Evolutionary conservation across 1,284 basidiomycete genomes (phyloP), one percentile per base, ranked within the genome.

Genomic region (Puccinia coronata): DNA sequence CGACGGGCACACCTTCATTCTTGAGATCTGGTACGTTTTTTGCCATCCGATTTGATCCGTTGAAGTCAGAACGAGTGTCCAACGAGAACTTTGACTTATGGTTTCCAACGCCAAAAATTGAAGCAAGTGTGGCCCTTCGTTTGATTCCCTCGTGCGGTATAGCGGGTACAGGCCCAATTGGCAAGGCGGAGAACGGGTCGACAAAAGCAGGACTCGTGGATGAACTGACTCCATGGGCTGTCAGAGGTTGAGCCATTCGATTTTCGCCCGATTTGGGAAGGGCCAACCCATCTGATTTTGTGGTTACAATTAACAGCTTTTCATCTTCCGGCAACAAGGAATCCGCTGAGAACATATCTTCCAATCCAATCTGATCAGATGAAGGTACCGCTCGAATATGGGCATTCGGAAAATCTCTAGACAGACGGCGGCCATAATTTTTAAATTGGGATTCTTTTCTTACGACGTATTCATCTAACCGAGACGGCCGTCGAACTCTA

Each of bases 381-480:
- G 67, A 34, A 8, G 84, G 83, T 11, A 84, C 73, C 8, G 80
- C 70, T 25, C 82, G 82, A 28, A 83, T 65, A 59, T 83, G 82
- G n/a, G 83, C 82, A 28, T 78, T 51, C 23, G 83, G 83, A 76
- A 82, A 83, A 23, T 74, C 28, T 51, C 83, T 82, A 63, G 81
- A 80, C 41, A 84, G 81, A 49, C 69, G 59, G 9, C 25, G n/a
- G 61, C 57, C 76, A 77, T 83, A 84, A 75, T 81, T 82, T 51
- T 71, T 49, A 75, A 84, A 84, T 49, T 84, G 82, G 0, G 80
- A 79, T 49, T 84, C 84, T 31, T 67, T 81, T 2, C 84, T 80
- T 9, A 83, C 16, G 23, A 84, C 84, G 23, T 83, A 84, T 71
- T 84, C 84, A 49, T 84, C 84, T 28, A 84, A 76, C 20, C 83